Evolutionary conservation across 164 flowering plant genomes (phyloP), one percentile per base, ranked within the genome.

Genomic region (Chimonanthus salicifolius): DNA sequence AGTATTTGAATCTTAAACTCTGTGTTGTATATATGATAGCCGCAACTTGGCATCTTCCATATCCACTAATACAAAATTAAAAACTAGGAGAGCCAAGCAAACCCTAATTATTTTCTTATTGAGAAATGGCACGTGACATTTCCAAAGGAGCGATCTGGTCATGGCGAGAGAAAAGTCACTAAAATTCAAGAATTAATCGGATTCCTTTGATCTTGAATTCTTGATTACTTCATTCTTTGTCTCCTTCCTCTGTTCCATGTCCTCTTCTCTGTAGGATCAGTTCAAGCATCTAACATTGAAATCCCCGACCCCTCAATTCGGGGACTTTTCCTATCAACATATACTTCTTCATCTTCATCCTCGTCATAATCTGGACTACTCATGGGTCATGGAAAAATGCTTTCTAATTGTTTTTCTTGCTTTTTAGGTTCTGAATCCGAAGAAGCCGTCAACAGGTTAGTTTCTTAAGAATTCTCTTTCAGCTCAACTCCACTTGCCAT

Each of bases 221-320:
- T 33, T 33, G 33, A 33, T 33, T 21, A 44, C 46, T 33, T 9
- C 10, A 20, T 63, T 21, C 66, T 44, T 63, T 21, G 66, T 63
- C 44, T 10, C 16, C 46, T 3, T 20, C 1, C 62, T 4, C 62
- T n/a, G 16, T 7, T 62, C n/a, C 15, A 7, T 20, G 18, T 62
- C 8, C 44, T 33, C 8, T 54, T 5, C n/a, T 13, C 18, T 33
- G 44, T 64, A 65, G 49, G 64, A 65, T 48, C 45, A 10, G 47
- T 65, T 65, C 68, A 65, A 65, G 46, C 68, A 10, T 65, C 47
- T 16, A 45, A 6, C 68, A 43, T 65, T 65, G 48, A 65, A 33
- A 7, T 63, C 68, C 45, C 68, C 48, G 68, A 45, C 48, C n/a
- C 48, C 18, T 68, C 16, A 6, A 13, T 20, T 58, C 74, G 21